Evolutionary conservation across 305 asterid genomes (phyloP), one percentile per base, ranked within the genome.

Genomic region (Fraxinus nigra): DNA sequence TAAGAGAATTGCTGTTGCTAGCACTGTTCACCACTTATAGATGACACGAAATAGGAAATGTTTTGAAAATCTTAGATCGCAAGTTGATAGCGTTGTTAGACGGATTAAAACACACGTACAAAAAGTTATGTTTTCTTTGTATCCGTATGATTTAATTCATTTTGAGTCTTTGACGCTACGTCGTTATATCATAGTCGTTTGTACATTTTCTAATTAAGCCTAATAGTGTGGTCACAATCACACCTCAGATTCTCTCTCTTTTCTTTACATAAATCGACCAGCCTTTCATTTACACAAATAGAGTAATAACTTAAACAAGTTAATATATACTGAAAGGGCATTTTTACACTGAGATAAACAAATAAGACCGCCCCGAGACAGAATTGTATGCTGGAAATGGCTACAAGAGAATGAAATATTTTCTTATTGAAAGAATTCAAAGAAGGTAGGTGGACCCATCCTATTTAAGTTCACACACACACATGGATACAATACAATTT

Each of bases 151-250:
- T 33, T 33, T 33, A 33, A 33, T 33, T 33, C 35, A 33, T 33
- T 33, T 33, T 33, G 35, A 33, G 35, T 33, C 5, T 33, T 33
- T 4, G 35, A 4, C 5, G 6, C 5, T 33, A 33, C 0, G 35
- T 4, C 35, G 0, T 33, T 33, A 33, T 4, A 33, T 33, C 35
- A 3, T 33, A 33, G 35, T 33, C 35, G 5, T 33, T 33, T 33
- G 35, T 4, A 33, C 6, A 33, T 33, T 33, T 33, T 93, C 96
- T 80, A 46, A 46, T 54, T 54, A 81, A 81, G 87, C 82, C 87
- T 32, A 85, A 84, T 61, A 79, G 95, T 91, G 72, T 82, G 76
- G 97, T 91, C 95, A 87, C 91, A 63, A 85, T 93, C 95, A 89
- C 84, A 13, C 56, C 86, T 72, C 88, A 87, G 91, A 88, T 89